phyloP scores from a whole-genome alignment of 2,329 filamentous ascomycete genomes.

The Epichloe amarillans region DNA sequence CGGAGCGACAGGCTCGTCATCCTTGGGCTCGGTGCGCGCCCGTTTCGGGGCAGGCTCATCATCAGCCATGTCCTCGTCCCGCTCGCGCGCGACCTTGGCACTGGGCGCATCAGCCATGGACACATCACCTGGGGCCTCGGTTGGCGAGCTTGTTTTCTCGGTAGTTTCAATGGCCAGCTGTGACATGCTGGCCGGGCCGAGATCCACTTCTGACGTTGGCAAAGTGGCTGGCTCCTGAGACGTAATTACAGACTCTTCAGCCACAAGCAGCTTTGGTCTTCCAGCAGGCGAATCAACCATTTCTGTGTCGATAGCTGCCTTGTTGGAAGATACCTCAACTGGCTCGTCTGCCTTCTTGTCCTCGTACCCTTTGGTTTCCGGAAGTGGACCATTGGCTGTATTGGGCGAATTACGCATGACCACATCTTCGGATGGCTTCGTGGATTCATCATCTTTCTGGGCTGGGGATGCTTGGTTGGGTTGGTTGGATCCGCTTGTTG shows the following conservation, averaged over 20 bases:
- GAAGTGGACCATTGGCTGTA: neutral
- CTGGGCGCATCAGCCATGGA: slow-evolving; percentile 42
- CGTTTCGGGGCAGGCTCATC: slow-evolving; percentile 70
- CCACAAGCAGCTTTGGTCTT: slow-evolving; percentile 6
- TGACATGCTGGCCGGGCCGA: slow-evolving; percentile 24
- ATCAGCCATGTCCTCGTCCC: slow-evolving; percentile 55
- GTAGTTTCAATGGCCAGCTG: slow-evolving; percentile 25
- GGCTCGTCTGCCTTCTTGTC: neutral
- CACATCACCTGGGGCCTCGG: slow-evolving; percentile 26
- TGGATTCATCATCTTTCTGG: neutral
- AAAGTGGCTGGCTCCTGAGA: slow-evolving; percentile 11
- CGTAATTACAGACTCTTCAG: slow-evolving; percentile 5
- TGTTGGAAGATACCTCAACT: neutral
- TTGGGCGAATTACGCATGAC: neutral
- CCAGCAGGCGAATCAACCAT: slow-evolving; percentile 14
- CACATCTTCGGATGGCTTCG: slow-evolving; percentile 3
- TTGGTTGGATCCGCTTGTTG: neutral
- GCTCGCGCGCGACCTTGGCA: slow-evolving; percentile 56
- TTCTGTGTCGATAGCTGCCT: slow-evolving; percentile 10
- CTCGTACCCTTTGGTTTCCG: neutral
- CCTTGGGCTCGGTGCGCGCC: slow-evolving; percentile 53
- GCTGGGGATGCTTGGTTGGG: neutral
- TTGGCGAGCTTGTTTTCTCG: slow-evolving; percentile 15
- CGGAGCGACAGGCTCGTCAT: slow-evolving; percentile 18
- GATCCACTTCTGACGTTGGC: slow-evolving; percentile 21